Conservation (phyloP, 352 stramenopile genomes). For the Thraustochytrium striatum region DNA sequence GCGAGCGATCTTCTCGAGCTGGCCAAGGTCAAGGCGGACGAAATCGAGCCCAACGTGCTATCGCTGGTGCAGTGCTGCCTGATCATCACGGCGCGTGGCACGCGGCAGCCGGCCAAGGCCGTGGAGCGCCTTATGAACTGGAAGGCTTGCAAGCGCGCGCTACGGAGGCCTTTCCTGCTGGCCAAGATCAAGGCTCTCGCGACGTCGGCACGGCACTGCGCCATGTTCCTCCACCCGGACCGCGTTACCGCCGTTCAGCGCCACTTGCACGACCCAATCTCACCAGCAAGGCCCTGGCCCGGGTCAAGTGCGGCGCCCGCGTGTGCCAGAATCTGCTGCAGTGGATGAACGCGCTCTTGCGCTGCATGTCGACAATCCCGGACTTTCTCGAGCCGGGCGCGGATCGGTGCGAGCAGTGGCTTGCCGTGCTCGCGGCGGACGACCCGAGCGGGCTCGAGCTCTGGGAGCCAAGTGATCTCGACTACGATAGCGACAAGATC, state of each 20-base stretch:
- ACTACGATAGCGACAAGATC: conserved; percentile 49
- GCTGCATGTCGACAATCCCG: conserved; percentile 17
- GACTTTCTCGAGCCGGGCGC: conserved; percentile 32
- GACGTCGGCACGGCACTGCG: neutral
- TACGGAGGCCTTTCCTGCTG: conserved; percentile 18
- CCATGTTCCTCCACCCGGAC: conserved; percentile 14
- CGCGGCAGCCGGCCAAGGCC: neutral
- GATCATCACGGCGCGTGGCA: conserved; percentile 30
- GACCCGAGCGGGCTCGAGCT: conserved; percentile 37
- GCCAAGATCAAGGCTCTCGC: conserved; percentile 7
- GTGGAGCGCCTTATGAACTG: conserved; percentile 45
- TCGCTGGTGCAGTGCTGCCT: conserved; percentile 44
- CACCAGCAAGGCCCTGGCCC: conserved; percentile 34
- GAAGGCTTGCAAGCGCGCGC: conserved; percentile 43
- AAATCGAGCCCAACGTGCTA: conserved; percentile 33
- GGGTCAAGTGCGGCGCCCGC: neutral
- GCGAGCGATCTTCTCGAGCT: conserved; percentile 63
- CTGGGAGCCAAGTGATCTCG: conserved; percentile 25
- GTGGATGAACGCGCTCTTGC: conserved; percentile 14
- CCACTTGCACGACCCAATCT: conserved; percentile 40
- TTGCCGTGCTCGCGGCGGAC: conserved; percentile 25
- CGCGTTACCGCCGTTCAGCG: conserved; percentile 1
- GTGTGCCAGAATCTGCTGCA: conserved; percentile 32
- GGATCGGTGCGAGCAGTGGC: conserved; percentile 1
- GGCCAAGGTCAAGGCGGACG: conserved; percentile 52